phyloP scores from a whole-genome alignment of 2,329 filamentous ascomycete species.

The Teratosphaeria pseudoeucalypti region DNA sequence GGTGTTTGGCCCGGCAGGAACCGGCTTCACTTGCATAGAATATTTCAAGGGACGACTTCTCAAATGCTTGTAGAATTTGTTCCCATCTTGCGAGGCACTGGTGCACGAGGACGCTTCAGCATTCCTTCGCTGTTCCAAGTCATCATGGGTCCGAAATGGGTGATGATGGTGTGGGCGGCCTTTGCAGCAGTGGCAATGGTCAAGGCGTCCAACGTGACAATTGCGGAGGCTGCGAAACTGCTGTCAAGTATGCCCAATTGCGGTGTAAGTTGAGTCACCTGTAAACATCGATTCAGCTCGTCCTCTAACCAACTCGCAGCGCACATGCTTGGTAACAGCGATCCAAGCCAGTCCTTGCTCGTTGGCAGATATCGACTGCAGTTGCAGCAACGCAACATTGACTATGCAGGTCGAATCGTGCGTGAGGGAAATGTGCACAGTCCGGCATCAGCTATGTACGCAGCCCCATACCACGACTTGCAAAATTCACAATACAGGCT shows the following conservation, averaged over 20 bases:
- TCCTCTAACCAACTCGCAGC: conserved; percentile 1
- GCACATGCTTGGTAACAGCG: conserved; percentile 6
- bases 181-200: neutral
- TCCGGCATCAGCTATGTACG: neutral
- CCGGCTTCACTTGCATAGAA: too few species aligned
- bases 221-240: neutral
- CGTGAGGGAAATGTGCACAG: conserved; percentile 2
- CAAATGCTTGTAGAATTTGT: neutral
- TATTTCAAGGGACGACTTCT: neutral
- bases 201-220: neutral
- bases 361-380: conserved; percentile 9
- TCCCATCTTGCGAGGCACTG: neutral
- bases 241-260: neutral
- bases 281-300: neutral
- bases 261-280: neutral
- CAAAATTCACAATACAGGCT: neutral
- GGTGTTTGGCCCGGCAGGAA: too few species aligned
- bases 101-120: neutral
- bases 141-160: neutral
- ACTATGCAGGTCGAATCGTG: conserved; percentile 5
- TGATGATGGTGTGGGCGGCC: neutral
- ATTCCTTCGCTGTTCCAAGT: neutral
- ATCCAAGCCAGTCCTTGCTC: conserved; percentile 11
- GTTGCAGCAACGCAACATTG: conserved; percentile 8
- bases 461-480: neutral